Evolutionary conservation across 2,329 filamentous ascomycete genomes (phyloP).

Genomic region (Aureobasidium sp.): DNA sequence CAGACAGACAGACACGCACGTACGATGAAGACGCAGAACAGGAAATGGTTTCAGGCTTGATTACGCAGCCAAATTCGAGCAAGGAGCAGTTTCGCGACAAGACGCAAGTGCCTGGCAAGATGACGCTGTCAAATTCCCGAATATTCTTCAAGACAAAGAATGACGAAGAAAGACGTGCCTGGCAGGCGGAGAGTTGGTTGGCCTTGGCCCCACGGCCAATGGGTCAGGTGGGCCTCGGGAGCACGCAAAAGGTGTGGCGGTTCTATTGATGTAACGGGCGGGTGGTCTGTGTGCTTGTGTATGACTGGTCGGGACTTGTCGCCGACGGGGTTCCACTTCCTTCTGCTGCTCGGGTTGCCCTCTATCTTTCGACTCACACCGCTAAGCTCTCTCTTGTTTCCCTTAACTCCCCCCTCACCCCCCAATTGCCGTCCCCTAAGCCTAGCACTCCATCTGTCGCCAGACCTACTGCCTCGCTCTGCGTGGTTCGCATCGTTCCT

Average conservation of each 20-base stretch:
- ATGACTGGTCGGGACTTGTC: slow-evolving; percentile 11
- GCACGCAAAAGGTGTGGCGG: slow-evolving; percentile 9
- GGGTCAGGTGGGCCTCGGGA: slow-evolving; percentile 9
- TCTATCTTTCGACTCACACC: slow-evolving; percentile 16
- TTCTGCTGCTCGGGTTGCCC: slow-evolving; percentile 7
- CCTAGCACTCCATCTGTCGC: background rate
- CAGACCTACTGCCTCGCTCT: slow-evolving; percentile 4
- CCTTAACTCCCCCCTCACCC: slow-evolving; percentile 1
- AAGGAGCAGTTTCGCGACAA: background rate
- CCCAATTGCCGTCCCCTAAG: slow-evolving; percentile 9
- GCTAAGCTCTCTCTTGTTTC: slow-evolving; percentile 12
- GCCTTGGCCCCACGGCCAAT: background rate
- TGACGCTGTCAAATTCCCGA: slow-evolving; percentile 9
- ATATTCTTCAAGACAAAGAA: slow-evolving; percentile 13
- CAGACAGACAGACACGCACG: slow-evolving; percentile 4
- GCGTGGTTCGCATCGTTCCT: slow-evolving; percentile 11
- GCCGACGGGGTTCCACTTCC: slow-evolving; percentile 12
- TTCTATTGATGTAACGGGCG: slow-evolving; percentile 11
- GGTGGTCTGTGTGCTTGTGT: background rate
- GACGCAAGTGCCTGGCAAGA: background rate
- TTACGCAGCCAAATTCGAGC: slow-evolving; percentile 1
- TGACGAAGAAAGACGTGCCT: slow-evolving; percentile 13
- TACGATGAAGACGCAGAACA: background rate
- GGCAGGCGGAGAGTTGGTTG: background rate
- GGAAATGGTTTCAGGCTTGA: slow-evolving; percentile 11